Evolutionary conservation across 2,329 filamentous ascomycete species (phyloP), one percentile per base, ranked within the genome.

Genomic region (Cadophora gregata): DNA sequence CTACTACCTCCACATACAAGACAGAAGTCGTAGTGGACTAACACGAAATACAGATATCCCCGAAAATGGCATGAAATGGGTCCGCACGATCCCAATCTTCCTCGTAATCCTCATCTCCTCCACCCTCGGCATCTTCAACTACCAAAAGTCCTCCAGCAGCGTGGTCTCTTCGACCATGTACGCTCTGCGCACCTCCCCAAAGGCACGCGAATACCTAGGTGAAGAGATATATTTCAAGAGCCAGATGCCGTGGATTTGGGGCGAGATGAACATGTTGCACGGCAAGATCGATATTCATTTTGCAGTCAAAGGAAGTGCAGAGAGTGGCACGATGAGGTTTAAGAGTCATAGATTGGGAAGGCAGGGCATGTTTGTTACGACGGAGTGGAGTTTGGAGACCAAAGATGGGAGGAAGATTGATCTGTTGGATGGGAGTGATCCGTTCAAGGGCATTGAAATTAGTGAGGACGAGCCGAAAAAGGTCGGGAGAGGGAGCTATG

Each of bases 41-140:
- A 68, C 51, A 42, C 29, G 21, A 16, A 10, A 4, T 48, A 1
- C 42, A 76, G 73, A 76, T 27, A 68, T 76, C 38, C 69, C 72
- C 21, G 60, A 72, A 58, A 71, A 70, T 64, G 76, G 76, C 55
- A 77, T 77, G 76, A 83, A 84, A 72, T 94, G 91, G 91, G 77
- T 84, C 64, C 86, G 86, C 73, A 93, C 93, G 0, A 80, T 97
- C 38, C 95, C 95, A 63, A 81, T 97, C 77, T 98, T 98, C 85
- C 78, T 90, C 62, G 79, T 86, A 70, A 82, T 93, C 70, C 88
- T 97, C 73, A 86, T 87, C 59, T 83, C 85, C 64, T 90, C 90
- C 72, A 89, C 90, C 71, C 82, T 96, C 67, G 93, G 91, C 73
- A 97, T 99, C 80, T 98, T 99, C 90, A 99, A 99, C 86, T 98